phyloP scores from a whole-genome alignment of 768 basidiomycete species.

The Leccinum rimulosum region DNA sequence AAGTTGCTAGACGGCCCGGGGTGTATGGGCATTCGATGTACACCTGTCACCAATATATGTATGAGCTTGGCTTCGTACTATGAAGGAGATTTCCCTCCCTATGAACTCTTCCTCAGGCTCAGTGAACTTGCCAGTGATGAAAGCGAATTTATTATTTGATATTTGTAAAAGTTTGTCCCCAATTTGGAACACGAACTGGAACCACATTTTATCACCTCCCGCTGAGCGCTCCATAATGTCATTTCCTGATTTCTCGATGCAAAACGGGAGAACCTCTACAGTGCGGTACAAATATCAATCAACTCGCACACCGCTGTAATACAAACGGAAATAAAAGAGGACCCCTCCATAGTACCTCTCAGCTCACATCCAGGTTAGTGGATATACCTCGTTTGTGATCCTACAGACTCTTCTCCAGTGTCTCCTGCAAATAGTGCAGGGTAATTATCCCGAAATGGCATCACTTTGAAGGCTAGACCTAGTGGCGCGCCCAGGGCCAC shows the following conservation, averaged over 20 bases:
- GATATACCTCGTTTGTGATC: background rate
- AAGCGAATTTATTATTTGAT: no score
- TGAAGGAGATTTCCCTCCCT: constrained; percentile 91
- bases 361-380: background rate
- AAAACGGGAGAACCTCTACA: background rate
- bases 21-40: constrained; percentile 11
- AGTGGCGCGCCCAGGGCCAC: background rate
- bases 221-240: no score
- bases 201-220: no score
- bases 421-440: background rate
- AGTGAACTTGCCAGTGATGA: no score
- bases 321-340: background rate
- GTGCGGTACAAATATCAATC: background rate
- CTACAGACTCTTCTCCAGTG: background rate
- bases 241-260: background rate
- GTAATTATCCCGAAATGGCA: background rate
- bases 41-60: constrained; percentile 95
- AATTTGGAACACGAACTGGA: no score
- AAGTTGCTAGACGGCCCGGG: background rate
- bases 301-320: background rate
- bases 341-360: background rate
- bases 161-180: no score
- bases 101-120: constrained; percentile 80
- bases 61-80: constrained; percentile 90
- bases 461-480: background rate